Percentiles rank a stretch among this genome's conserved stretches.
phyloP scores from a whole-genome alignment of 2,329 filamentous ascomycete genomes.

The Hyphodiscus sp. region DNA sequence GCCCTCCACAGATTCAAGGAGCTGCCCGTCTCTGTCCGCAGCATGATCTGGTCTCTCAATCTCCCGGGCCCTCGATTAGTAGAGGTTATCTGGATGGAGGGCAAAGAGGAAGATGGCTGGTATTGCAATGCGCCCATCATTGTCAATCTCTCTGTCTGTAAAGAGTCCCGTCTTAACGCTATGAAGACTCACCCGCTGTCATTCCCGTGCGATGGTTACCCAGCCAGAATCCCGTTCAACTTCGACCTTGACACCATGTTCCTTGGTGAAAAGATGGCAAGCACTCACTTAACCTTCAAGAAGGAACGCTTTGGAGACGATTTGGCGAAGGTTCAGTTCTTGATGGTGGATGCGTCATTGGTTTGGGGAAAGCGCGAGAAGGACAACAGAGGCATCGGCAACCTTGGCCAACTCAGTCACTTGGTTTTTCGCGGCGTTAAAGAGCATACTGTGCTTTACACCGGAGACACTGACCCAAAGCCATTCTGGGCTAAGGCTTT shows the following conservation, averaged over 20 bases:
- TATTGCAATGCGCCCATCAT: neutral
- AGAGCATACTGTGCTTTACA: neutral
- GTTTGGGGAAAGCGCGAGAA: neutral
- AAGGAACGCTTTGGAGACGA: neutral
- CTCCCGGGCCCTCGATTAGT: neutral
- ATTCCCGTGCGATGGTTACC: neutral
- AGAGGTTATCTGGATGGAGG: neutral
- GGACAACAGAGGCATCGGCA: neutral
- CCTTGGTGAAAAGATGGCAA: neutral
- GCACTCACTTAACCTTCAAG: neutral
- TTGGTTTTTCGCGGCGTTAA: neutral
- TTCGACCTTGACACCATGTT: slow-evolving; percentile 1
- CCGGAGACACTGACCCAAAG: neutral
- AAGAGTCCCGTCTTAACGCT: neutral
- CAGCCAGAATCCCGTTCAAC: neutral
- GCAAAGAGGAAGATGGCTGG: neutral
- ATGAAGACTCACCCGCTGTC: neutral
- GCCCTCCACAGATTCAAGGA: neutral
- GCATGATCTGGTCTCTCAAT: neutral
- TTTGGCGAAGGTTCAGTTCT: neutral
- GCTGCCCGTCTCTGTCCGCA: neutral
- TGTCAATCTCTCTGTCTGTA: neutral
- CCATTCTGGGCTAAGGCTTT: neutral
- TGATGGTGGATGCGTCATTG: neutral
- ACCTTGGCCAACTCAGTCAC: neutral